These are phyloP conservation scores for Allium fistulosum DNA, from an alignment of 106 monocot genomes.

Conservation along the genomic window DNA sequence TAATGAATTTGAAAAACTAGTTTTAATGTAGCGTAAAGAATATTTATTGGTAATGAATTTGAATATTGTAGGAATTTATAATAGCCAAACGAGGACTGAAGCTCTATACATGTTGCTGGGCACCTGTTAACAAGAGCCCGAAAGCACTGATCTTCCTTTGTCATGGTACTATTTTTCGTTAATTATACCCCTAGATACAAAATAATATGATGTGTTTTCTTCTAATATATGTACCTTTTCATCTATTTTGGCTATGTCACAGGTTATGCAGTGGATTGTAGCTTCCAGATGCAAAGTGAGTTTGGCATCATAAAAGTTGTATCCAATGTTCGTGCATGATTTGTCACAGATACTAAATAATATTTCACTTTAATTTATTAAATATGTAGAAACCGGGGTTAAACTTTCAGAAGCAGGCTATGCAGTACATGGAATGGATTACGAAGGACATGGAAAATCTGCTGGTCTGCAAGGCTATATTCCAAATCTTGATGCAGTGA, in stretches of 20 bases:
- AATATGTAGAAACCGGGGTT: conserved; percentile 28
- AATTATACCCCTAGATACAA: neutral
- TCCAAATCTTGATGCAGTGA: conserved; percentile 38
- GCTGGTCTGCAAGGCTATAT: conserved; percentile 58
- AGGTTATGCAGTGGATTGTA: conserved; percentile 77
- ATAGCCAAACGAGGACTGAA: conserved; percentile 32
- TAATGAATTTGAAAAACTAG: too few relatives aligned
- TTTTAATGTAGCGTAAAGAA: too few relatives aligned
- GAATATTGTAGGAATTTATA: conserved; percentile 29
- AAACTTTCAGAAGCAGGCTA: conserved; percentile 45
- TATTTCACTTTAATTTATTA: neutral
- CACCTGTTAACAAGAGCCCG: conserved; percentile 29
- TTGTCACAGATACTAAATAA: neutral
- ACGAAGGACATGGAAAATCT: conserved; percentile 73
- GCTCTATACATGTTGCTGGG: conserved; percentile 60
- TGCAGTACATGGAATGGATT: conserved; percentile 61
- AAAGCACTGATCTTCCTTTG: conserved; percentile 68
- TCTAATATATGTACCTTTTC: neutral
- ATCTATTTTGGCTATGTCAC: neutral
- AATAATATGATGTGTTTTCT: neutral
- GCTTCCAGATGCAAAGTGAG: conserved; percentile 63
- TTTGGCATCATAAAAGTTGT: neutral
- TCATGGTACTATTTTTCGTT: conserved; percentile 31
- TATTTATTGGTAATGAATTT: too few relatives aligned
- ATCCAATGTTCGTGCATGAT: too few relatives aligned